Conservation (phyloP, 345 rosid species). For the Eutrema heterophyllum region DNA sequence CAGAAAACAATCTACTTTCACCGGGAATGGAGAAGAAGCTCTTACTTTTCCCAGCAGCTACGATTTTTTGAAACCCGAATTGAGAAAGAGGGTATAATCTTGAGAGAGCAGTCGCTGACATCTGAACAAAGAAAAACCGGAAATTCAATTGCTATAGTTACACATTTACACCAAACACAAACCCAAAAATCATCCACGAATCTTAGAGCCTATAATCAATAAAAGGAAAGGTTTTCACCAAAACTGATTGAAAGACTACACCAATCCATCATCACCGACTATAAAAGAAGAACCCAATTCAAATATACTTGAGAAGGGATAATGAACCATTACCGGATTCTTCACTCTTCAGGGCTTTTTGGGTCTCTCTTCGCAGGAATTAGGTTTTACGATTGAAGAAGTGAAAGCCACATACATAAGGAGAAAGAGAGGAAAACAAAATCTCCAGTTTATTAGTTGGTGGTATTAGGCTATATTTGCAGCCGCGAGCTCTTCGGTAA, state of each 20-base stretch:
- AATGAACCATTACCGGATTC: not conserved
- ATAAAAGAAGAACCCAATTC: not conserved
- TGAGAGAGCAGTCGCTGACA: conserved; percentile 53
- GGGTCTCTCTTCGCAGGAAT: not conserved
- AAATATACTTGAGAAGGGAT: not conserved
- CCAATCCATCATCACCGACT: not conserved
- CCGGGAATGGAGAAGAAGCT: conserved; percentile 11
- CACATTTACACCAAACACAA: not conserved
- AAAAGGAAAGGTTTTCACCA: not conserved
- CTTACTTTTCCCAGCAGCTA: conserved; percentile 21
- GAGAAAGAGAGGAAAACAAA: not conserved
- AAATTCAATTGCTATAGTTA: not conserved
- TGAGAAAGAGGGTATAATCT: conserved; percentile 40
- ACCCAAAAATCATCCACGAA: not conserved
- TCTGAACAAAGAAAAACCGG: conserved; percentile 22
- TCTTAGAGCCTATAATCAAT: not conserved
- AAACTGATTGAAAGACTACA: not conserved
- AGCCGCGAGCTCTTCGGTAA: conserved; percentile 10
- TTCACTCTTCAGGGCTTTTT: not conserved
- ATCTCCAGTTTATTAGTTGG: not conserved
- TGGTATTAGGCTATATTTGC: no score
- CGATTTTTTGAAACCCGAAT: conserved; percentile 38
- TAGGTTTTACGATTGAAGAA: not conserved
- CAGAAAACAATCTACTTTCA: conserved; percentile 24
- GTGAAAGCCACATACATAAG: not conserved